Evolutionary conservation across 1,284 basidiomycete species (phyloP).

Genomic region (Tetrapyrgos nigripes): DNA sequence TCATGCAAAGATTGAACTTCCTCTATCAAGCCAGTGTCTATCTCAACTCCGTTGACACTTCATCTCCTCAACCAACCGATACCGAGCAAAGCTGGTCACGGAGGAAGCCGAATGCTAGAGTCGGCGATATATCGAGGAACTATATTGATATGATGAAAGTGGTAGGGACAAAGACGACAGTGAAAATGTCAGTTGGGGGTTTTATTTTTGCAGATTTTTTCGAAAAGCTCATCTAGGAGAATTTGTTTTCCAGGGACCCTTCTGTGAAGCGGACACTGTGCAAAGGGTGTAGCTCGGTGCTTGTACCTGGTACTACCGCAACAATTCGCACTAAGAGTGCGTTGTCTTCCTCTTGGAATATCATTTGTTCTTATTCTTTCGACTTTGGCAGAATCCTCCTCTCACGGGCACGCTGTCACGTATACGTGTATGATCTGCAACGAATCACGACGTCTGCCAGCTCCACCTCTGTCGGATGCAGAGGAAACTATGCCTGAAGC

Average conservation of each 20-base stretch:
- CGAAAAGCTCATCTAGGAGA: constrained; percentile 4
- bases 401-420: constrained; percentile 58
- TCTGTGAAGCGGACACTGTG: constrained; percentile 80
- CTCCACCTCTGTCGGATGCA: constrained; percentile 46
- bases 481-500: constrained; percentile 4
- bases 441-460: constrained; percentile 62
- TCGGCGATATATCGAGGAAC: constrained; percentile 58
- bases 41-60: constrained; percentile 50
- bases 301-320: constrained; percentile 72
- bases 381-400: constrained; percentile 46
- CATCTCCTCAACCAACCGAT: constrained; percentile 17
- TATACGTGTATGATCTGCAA: constrained; percentile 65
- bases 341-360: constrained; percentile 25
- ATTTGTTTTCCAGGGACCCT: constrained; percentile 65
- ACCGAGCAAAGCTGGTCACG: constrained; percentile 2
- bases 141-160: constrained; percentile 72
- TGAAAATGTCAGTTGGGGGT: constrained; percentile 76
- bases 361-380: neutral
- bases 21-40: constrained; percentile 82
- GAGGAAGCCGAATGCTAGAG: constrained; percentile 23
- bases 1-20: constrained; percentile 83
- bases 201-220: too few relatives aligned
- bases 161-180: constrained; percentile 75
- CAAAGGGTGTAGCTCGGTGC: constrained; percentile 65
- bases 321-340: constrained; percentile 68